Conservation (phyloP, 1,284 basidiomycete species). For the Tilletiaria anomala region DNA sequence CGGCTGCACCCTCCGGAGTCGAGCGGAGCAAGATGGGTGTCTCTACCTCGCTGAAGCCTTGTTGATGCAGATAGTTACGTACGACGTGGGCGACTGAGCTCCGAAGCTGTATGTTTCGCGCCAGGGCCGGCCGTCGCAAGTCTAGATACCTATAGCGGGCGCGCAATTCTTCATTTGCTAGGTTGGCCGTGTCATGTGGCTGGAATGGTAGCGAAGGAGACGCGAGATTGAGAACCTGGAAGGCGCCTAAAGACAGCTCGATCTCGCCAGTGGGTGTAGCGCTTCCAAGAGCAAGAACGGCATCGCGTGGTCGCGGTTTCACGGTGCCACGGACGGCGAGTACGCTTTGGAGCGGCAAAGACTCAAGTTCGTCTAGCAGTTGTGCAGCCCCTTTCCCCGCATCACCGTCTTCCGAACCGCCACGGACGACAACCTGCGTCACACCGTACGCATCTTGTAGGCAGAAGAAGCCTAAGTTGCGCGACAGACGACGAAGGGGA, state of each 20-base stretch:
- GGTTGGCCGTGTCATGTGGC: slow-evolving; percentile 4
- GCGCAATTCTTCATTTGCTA: slow-evolving; percentile 69
- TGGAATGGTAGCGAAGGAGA: slow-evolving; percentile 57
- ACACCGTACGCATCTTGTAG: slow-evolving; percentile 3
- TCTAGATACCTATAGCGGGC: slow-evolving; percentile 75
- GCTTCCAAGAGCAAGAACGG: slow-evolving; percentile 17
- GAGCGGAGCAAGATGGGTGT: slow-evolving; percentile 84
- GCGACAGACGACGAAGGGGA: neutral
- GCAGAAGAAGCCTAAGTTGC: neutral
- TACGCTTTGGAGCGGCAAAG: slow-evolving; percentile 50
- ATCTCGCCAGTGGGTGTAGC: slow-evolving; percentile 51
- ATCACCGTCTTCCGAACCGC: neutral
- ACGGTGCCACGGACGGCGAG: slow-evolving; percentile 61
- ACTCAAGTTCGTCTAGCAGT: slow-evolving; percentile 32
- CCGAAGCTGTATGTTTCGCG: slow-evolving; percentile 63
- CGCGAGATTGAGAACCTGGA: slow-evolving; percentile 65
- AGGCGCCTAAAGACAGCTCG: slow-evolving; percentile 60
- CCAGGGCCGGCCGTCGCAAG: slow-evolving; percentile 58
- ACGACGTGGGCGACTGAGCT: slow-evolving; percentile 64
- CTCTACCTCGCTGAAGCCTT: slow-evolving; percentile 82
- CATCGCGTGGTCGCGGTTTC: slow-evolving; percentile 49
- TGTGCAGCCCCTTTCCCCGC: neutral
- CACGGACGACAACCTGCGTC: slow-evolving; percentile 1
- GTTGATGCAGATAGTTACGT: slow-evolving; percentile 57
- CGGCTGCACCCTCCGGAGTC: slow-evolving; percentile 82